Evolutionary conservation across 306 rosid genomes (phyloP).

Genomic region (Quercus cerris): DNA sequence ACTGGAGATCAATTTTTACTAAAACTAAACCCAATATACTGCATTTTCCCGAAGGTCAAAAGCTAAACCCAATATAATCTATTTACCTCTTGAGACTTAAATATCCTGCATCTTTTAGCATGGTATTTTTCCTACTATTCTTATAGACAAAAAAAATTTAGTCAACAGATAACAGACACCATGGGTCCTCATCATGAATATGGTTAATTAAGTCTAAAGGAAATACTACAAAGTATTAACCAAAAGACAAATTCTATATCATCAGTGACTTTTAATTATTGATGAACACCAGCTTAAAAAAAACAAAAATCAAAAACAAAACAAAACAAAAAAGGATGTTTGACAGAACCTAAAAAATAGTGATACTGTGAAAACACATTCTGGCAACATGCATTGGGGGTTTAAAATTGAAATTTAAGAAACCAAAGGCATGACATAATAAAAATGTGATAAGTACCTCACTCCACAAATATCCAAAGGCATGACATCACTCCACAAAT

Average conservation of each 20-base stretch:
- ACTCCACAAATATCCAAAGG: conserved; percentile 7
- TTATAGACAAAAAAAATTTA: neutral
- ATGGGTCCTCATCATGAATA: neutral
- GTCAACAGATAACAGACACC: neutral
- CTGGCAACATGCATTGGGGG: neutral
- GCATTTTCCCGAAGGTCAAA: no score
- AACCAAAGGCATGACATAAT: neutral
- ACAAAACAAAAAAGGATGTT: neutral
- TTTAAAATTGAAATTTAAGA: neutral
- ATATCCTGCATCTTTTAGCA: neutral
- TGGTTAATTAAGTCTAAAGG: neutral
- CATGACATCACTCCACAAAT: conserved; percentile 16
- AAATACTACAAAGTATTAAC: neutral
- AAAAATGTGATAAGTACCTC: conserved; percentile 22
- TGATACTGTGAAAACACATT: neutral
- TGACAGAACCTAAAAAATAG: neutral
- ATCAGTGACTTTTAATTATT: neutral
- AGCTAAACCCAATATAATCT: no score
- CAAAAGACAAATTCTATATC: neutral
- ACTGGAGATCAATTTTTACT: no score
- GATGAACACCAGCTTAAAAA: neutral
- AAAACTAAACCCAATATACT: no score
- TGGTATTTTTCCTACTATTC: neutral
- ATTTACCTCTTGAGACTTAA: neutral
- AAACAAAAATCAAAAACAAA: neutral